Evolutionary conservation across 164 flowering plant species (phyloP), one percentile per base, ranked within the genome.

Genomic region (Vitis rupestris): DNA sequence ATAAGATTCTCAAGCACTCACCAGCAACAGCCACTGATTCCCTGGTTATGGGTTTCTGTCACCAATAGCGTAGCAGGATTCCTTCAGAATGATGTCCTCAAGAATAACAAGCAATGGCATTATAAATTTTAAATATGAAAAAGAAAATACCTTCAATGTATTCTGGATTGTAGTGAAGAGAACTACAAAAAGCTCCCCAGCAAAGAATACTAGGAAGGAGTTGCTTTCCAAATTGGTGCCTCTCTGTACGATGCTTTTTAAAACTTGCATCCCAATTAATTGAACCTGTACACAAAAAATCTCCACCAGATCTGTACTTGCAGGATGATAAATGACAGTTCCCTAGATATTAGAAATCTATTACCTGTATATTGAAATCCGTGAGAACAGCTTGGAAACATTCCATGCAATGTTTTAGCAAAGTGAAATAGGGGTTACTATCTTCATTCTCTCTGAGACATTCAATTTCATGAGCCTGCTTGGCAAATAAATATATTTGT

Each of bases 1-100:
- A 82, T 62, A 95, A 74, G 67, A 90, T 49, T 78, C 82, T 83
- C 81, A 95, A 83, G 80, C 97, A 91, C 66, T 93, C 98, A 75
- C 84, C 77, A 49, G 75, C 76, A 62, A 88, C 70, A 60, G 79
- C 70, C 58, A 81, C 86, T 58, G 91, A 79, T 76, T 89, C 94
- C 77, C 74, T 79, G 63, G 75, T 76, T 54, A 86, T 64, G 16
- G 91, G 87, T 70, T 79, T 84, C 98, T 95, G 91, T 53, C 61
- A 70, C 53, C 59, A 77, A 73, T n/a, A 75, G 52, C 30, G 73
- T 8, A 66, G 5, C 7, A 50, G 5, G 15, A 37, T 12, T 50
- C 50, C 54, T 57, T 74, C 49, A 72, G 69, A 64, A 44, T 55
- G 47, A 49, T 49, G 13, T 47, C 63, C n/a, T 37, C 10, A 48